Conservation (phyloP, 495 filamentous ascomycete species). For the Penicillium arizonense region DNA sequence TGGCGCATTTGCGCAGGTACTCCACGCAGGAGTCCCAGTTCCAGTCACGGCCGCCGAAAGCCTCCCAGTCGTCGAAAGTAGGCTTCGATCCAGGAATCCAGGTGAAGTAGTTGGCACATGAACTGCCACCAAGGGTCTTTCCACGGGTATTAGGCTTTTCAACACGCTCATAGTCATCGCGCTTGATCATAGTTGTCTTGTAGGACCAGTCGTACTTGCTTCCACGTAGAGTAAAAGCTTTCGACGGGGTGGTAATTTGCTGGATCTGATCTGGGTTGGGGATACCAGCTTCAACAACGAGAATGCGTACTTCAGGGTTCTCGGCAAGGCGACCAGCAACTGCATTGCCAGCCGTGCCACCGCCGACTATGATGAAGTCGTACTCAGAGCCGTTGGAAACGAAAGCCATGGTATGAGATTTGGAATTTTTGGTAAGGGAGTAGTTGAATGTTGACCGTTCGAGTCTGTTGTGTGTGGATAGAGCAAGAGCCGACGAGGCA, state of each 20-base stretch:
- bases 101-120: slow-evolving; percentile 55
- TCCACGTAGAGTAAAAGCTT: slow-evolving; percentile 41
- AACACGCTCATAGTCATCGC: slow-evolving; percentile 58
- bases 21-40: slow-evolving; percentile 50
- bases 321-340: slow-evolving; percentile 60
- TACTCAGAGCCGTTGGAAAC: slow-evolving; percentile 28
- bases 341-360: slow-evolving; percentile 57
- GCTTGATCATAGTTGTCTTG: slow-evolving; percentile 62
- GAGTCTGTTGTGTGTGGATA: not conserved
- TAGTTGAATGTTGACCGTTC: not conserved
- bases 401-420: slow-evolving; percentile 18
- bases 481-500: not conserved
- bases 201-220: slow-evolving; percentile 59
- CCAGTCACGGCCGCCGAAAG: slow-evolving; percentile 56
- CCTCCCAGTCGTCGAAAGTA: slow-evolving; percentile 59
- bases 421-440: not conserved
- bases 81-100: slow-evolving; percentile 53
- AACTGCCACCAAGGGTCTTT: slow-evolving; percentile 53
- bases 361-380: slow-evolving; percentile 46
- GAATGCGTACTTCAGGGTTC: slow-evolving; percentile 48
- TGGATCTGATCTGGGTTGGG: slow-evolving; percentile 37
- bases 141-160: slow-evolving; percentile 62
- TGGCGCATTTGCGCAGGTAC: slow-evolving; percentile 55
- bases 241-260: slow-evolving; percentile 44
- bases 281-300: slow-evolving; percentile 55